Percentiles rank a stretch among this genome's conserved stretches.
These are phyloP conservation scores for Elsinoe necatrix DNA, from an alignment of 2,329 filamentous ascomycete genomes.

Conservation along the genomic window DNA sequence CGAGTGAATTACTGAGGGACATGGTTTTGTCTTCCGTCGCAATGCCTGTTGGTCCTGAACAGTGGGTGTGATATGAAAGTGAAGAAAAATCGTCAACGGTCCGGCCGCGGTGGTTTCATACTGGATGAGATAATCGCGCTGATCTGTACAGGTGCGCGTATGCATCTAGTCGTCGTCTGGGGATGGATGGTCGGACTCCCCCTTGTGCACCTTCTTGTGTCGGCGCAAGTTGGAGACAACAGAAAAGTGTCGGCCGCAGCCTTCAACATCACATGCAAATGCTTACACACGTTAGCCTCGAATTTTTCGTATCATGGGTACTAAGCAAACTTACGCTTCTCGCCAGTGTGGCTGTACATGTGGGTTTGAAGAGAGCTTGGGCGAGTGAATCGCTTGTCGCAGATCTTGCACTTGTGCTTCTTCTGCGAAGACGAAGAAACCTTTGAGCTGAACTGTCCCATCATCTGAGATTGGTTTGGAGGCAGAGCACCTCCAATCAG, in stretches of 20 bases:
- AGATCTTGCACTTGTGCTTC: slow-evolving; percentile 99
- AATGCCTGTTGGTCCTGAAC: slow-evolving; percentile 9
- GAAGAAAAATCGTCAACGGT: slow-evolving; percentile 13
- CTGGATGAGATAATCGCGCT: neutral
- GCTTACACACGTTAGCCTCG: slow-evolving; percentile 48
- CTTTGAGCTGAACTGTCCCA: slow-evolving; percentile 97
- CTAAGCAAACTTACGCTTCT: slow-evolving; percentile 69
- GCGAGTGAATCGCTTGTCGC: slow-evolving; percentile 92
- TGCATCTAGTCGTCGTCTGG: slow-evolving; percentile 37
- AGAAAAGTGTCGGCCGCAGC: slow-evolving; percentile 91
- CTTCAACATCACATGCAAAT: slow-evolving; percentile 88
- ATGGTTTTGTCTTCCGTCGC: neutral
- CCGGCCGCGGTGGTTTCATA: slow-evolving; percentile 6
- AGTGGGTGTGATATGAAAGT: neutral
- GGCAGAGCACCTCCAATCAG: slow-evolving; percentile 56
- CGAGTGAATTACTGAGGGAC: slow-evolving; percentile 14
- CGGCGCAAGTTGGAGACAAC: slow-evolving; percentile 92
- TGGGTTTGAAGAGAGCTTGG: slow-evolving; percentile 93
- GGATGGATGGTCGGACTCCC: slow-evolving; percentile 47
- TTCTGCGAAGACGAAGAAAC: slow-evolving; percentile 92
- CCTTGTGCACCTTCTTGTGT: slow-evolving; percentile 93
- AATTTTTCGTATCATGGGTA: neutral
- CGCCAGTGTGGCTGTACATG: slow-evolving; percentile 97
- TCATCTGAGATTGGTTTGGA: slow-evolving; percentile 90
- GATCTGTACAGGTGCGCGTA: slow-evolving; percentile 4